Evolutionary conservation across 805 yeast genomes (phyloP).

Genomic region (Wickerhamiella nectarea): DNA sequence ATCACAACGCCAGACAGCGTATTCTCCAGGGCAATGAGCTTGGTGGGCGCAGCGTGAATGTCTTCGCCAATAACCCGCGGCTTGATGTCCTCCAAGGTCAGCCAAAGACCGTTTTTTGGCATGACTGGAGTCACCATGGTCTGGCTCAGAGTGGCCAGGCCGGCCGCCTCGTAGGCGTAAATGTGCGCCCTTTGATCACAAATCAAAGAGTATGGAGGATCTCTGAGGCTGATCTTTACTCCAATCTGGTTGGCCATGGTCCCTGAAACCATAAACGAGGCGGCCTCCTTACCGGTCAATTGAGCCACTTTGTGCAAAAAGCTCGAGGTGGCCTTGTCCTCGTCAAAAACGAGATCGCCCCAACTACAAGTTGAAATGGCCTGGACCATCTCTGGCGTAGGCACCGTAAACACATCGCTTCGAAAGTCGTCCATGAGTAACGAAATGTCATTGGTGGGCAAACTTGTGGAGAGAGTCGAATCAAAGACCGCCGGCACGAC

Average conservation of each 20-base stretch:
- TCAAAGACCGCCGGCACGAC: not conserved
- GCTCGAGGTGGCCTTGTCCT: slow-evolving; percentile 55
- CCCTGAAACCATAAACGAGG: slow-evolving; percentile 74
- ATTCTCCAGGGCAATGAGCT: slow-evolving; percentile 71
- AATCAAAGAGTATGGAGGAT: slow-evolving; percentile 75
- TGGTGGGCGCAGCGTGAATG: slow-evolving; percentile 81
- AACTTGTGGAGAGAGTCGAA: slow-evolving; percentile 1
- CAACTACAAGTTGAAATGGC: slow-evolving; percentile 44
- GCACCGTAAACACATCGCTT: slow-evolving; percentile 83
- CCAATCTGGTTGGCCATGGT: slow-evolving; percentile 85
- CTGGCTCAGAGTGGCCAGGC: slow-evolving; percentile 75
- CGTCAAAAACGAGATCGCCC: slow-evolving; percentile 85
- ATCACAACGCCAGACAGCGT: slow-evolving; percentile 71
- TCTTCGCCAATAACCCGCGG: slow-evolving; percentile 60
- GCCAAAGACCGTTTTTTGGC: slow-evolving; percentile 61
- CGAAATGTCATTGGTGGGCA: not conserved
- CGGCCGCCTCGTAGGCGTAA: slow-evolving; percentile 78
- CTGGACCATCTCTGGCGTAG: slow-evolving; percentile 57
- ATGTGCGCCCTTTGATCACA: slow-evolving; percentile 84
- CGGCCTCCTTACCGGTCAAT: slow-evolving; percentile 69
- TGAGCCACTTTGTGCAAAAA: slow-evolving; percentile 52
- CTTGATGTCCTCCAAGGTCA: slow-evolving; percentile 69
- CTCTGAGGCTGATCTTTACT: slow-evolving; percentile 54
- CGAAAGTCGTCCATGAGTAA: slow-evolving; percentile 14
- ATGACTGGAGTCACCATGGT: slow-evolving; percentile 80